Conservation (phyloP, 495 filamentous ascomycete genomes). For the Aspergillus biplanus region DNA sequence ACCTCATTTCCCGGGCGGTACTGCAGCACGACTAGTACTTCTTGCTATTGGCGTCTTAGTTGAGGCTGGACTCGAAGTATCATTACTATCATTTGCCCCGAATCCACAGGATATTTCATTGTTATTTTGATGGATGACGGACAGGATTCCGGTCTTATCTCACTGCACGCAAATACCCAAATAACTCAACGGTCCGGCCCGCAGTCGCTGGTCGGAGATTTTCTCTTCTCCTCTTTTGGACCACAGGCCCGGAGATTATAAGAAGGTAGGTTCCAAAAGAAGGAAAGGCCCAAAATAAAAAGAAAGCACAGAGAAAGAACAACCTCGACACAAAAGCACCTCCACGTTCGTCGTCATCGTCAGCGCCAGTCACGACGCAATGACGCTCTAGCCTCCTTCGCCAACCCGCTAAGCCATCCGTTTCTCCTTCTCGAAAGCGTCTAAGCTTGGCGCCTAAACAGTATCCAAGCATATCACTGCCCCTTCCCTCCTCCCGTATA, state of each 20-base stretch:
- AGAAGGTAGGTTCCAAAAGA: neutral
- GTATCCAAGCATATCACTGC: neutral
- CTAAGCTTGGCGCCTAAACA: slow-evolving; percentile 11
- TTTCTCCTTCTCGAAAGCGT: slow-evolving; percentile 11
- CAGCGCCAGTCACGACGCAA: slow-evolving; percentile 19
- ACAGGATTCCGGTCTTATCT: no score
- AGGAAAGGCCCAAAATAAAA: slow-evolving; percentile 1
- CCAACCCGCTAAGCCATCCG: slow-evolving; percentile 10
- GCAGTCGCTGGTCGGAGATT: slow-evolving; percentile 15
- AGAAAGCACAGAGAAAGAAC: neutral
- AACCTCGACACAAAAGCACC: slow-evolving; percentile 1
- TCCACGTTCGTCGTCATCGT: slow-evolving; percentile 24
- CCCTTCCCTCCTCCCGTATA: neutral
- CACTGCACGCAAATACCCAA: neutral
- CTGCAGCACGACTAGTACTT: no score
- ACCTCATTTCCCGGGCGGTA: no score
- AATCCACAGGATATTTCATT: no score
- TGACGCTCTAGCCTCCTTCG: slow-evolving; percentile 15
- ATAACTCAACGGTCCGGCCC: slow-evolving; percentile 14
- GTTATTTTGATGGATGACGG: no score
- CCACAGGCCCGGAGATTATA: neutral
- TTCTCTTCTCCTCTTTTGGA: slow-evolving; percentile 10
- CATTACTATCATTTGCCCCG: no score
- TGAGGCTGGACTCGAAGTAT: no score
- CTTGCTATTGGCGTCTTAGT: no score